Percentiles rank a stretch among this genome's conserved stretches.
Evolutionary conservation across 495 filamentous ascomycete species (phyloP).

Genomic region (Talaromyces wortmannii): DNA sequence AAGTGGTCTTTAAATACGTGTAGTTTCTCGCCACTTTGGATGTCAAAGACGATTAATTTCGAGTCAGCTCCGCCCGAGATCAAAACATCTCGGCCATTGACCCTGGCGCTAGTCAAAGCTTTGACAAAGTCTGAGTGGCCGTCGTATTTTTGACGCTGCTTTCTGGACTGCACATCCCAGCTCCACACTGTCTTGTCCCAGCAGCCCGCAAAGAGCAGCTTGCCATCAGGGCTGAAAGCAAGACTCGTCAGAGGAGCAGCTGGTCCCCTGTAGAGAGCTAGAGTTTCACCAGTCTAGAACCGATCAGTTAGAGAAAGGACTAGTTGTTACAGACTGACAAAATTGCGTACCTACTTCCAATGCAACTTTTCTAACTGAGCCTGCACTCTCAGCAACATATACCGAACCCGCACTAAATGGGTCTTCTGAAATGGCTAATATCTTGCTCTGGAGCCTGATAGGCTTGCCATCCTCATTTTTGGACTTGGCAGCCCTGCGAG

Average conservation of each 20-base stretch:
- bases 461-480: constrained; percentile 78
- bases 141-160: constrained; percentile 49
- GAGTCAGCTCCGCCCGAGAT: constrained; percentile 85
- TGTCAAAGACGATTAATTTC: constrained; percentile 78
- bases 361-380: constrained; percentile 62
- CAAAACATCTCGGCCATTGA: constrained; percentile 57
- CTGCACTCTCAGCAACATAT: constrained; percentile 78
- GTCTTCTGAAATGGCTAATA: constrained; percentile 69
- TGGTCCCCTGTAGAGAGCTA: constrained; percentile 62
- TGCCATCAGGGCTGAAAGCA: constrained; percentile 54
- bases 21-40: constrained; percentile 55
- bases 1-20: constrained; percentile 73
- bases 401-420: constrained; percentile 55
- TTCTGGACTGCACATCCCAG: constrained; percentile 57
- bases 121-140: constrained; percentile 94
- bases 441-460: constrained; percentile 74
- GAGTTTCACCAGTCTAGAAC: constrained; percentile 38
- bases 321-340: background rate
- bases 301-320: background rate
- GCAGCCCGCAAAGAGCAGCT: constrained; percentile 72
- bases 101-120: constrained; percentile 46
- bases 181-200: constrained; percentile 93
- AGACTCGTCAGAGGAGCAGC: constrained; percentile 73
- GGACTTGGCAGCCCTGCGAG: constrained; percentile 72
- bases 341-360: constrained; percentile 64